A percentile compares a stretch with the other conserved stretches of the same genome.
Evolutionary conservation across 495 filamentous ascomycete genomes (phyloP).

Genomic region (Aspergillus mulundensis): DNA sequence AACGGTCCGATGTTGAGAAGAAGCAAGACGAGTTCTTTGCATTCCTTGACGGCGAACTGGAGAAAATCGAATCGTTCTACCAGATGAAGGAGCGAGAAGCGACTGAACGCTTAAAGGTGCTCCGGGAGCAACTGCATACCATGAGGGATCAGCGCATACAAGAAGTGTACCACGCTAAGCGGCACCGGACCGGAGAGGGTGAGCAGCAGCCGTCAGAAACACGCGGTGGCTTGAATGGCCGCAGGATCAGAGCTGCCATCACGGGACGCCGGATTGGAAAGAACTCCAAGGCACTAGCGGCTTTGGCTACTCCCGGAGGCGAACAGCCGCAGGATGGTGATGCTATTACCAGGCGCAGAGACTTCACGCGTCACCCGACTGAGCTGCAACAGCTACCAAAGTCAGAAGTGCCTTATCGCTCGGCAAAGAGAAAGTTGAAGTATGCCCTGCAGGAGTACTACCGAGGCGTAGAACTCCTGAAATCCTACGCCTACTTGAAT

Average conservation of each 20-base stretch:
- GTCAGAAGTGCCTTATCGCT: conserved; percentile 69
- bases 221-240: conserved; percentile 23
- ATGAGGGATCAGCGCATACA: conserved; percentile 77
- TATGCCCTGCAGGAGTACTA: conserved; percentile 89
- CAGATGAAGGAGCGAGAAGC: conserved; percentile 77
- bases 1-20: conserved; percentile 47
- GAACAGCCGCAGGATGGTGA: conserved; percentile 28
- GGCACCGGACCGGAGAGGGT: conserved; percentile 25
- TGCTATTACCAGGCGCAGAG: conserved; percentile 42
- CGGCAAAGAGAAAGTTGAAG: conserved; percentile 88
- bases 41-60: conserved; percentile 74
- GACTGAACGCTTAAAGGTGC: conserved; percentile 58
- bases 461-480: conserved; percentile 82
- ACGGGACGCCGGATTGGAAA: conserved; percentile 48
- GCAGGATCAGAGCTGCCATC: conserved; percentile 25
- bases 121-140: conserved; percentile 78
- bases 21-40: conserved; percentile 72
- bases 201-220: conserved; percentile 17
- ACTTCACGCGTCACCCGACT: conserved; percentile 58
- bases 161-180: conserved; percentile 51
- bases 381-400: conserved; percentile 24
- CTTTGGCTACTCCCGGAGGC: conserved; percentile 45
- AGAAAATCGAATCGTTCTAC: conserved; percentile 85
- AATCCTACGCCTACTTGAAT: conserved; percentile 85
- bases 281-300: conserved; percentile 51